phyloP scores from a whole-genome alignment of 495 filamentous ascomycete species.

The Neurospora sp. region DNA sequence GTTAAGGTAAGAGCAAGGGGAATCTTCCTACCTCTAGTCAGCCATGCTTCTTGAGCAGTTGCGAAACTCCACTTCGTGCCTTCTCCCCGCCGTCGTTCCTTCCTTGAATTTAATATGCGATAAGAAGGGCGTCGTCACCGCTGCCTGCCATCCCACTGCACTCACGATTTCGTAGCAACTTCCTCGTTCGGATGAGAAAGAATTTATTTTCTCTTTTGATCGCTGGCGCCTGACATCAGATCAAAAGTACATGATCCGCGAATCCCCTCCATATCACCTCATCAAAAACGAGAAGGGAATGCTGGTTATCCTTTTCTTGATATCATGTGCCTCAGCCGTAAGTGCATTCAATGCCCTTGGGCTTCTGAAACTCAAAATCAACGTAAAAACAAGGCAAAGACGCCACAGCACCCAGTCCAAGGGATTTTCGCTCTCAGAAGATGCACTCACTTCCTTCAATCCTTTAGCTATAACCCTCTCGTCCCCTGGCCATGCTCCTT shows the following conservation, averaged over 20 bases:
- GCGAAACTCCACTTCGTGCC: background rate
- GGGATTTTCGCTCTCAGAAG: background rate
- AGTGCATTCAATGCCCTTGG: background rate
- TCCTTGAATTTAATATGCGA: background rate
- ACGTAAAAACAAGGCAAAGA: background rate
- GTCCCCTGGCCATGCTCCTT: background rate
- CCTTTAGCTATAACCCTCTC: background rate
- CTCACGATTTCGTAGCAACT: background rate
- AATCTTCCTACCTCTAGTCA: background rate
- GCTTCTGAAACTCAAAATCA: background rate
- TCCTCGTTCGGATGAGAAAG: background rate
- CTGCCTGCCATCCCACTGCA: background rate
- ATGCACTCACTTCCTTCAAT: background rate
- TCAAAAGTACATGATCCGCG: background rate
- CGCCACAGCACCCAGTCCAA: background rate
- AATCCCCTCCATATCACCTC: background rate
- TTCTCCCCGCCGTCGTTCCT: background rate
- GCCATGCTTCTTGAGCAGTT: background rate
- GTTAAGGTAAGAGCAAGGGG: background rate
- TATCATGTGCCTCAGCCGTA: background rate
- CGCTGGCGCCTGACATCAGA: background rate
- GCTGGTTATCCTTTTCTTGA: background rate
- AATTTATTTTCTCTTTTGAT: background rate
- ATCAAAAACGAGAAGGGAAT: background rate
- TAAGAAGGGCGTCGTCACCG: background rate